Conservation (phyloP, 768 basidiomycete genomes). For the Boletus insuetus region DNA sequence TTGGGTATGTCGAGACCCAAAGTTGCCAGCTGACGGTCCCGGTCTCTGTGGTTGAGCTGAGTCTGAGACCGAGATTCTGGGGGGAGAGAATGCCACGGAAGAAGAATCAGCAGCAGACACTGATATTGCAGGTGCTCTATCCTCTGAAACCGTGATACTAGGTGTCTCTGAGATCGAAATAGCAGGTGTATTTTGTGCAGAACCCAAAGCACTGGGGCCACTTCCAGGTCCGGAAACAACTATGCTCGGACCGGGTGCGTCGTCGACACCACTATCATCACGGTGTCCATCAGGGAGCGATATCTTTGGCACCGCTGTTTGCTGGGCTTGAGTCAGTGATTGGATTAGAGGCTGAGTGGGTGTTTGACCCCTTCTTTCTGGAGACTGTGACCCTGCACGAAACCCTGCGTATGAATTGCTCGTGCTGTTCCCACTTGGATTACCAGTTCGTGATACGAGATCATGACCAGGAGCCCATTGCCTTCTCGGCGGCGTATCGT, state of each 20-base stretch:
- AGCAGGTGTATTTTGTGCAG: constrained; percentile 16
- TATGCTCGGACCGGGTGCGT: constrained; percentile 24
- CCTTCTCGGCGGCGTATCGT: constrained; percentile 25
- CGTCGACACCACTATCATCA: background rate
- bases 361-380: constrained; percentile 11
- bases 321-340: constrained; percentile 3
- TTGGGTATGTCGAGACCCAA: constrained; percentile 31
- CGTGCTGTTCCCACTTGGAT: constrained; percentile 6
- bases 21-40: constrained; percentile 11
- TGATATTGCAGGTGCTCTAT: constrained; percentile 16
- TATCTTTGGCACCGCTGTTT: constrained; percentile 45
- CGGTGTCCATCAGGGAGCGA: constrained; percentile 27
- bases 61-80: constrained; percentile 14
- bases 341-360: background rate
- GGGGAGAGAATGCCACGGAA: constrained; percentile 19
- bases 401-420: constrained; percentile 3
- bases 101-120: constrained; percentile 14
- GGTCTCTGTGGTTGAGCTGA: constrained; percentile 14
- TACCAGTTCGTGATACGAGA: constrained; percentile 11
- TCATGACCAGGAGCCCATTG: constrained; percentile 28
- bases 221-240: constrained; percentile 25
- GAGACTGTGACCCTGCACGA: constrained; percentile 15
- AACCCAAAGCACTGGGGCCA: constrained; percentile 29
- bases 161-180: constrained; percentile 25
- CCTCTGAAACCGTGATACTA: constrained; percentile 27